Evolutionary conservation across 148 eudicot species (phyloP), one percentile per base, ranked within the genome.

Genomic region (Cornus kousa): DNA sequence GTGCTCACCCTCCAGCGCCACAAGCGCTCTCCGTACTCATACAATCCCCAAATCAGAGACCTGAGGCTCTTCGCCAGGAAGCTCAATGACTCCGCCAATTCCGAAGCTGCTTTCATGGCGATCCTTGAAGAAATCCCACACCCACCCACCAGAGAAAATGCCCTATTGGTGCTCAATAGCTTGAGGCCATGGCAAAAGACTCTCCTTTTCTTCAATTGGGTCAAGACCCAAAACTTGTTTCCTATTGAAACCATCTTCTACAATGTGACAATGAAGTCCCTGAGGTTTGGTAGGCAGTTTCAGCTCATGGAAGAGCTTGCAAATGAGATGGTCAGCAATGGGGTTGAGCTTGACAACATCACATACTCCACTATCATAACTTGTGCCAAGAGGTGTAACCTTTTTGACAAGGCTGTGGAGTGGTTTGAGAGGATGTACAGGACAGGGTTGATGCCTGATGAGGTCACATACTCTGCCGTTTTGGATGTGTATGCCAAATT

Each of bases 401-500:
- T 87, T 48, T 94, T 90, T 82, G 93, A 97, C 60, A 92, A 97
- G 85, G 99, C 99, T 12, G 90, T 94, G 78, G 97, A 92, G 74
- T 97, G 99, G 99, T 97, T 97, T 83, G 99, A 97, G 90, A 91
- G 92, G 88, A 97, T 97, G 97, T 97, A 97, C 77, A 92, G 91
- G 74, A 92, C 98, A 31, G 97, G 97, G 1, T 78, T 97, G 71
- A 92, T 92, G 95, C 99, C 99, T 53, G 99, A 97, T 88, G 98
- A 94, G 89, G 98, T 97, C 22, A 97, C 99, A 40, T 97, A 97
- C 66, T 97, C 98, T 14, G 97, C 94, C 50, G 84, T 94, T 79
- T 78, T 97, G 16, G 99, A 94, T 88, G 99, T 97, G 73, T 97
- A 94, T 92, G 98, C 97, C 1, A 90, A 91, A 77, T 77, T 90